phyloP scores from a whole-genome alignment of 441 rosid species.

The Manihot esculenta region DNA sequence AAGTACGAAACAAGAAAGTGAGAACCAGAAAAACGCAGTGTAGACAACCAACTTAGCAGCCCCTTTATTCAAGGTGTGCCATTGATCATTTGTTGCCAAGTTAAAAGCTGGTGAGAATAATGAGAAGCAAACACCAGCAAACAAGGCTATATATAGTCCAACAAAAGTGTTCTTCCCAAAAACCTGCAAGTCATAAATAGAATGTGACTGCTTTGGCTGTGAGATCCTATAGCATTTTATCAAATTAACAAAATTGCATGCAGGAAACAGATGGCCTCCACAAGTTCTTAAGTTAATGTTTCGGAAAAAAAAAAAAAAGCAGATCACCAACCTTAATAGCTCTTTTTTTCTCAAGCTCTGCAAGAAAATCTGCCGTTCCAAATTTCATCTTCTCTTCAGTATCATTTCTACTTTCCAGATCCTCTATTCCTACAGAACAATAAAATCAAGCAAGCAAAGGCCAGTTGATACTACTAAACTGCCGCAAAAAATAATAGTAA shows the following conservation, averaged over 20 bases:
- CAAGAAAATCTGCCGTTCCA: conserved; percentile 62
- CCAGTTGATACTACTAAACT: too few relatives aligned
- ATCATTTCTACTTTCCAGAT: conserved; percentile 38
- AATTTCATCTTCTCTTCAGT: conserved; percentile 37
- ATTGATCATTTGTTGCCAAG: conserved; percentile 88
- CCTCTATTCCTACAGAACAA: conserved; percentile 27
- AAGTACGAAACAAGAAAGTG: conserved; percentile 63
- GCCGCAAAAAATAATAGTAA: too few relatives aligned
- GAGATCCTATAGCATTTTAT: background rate
- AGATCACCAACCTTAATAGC: conserved; percentile 59
- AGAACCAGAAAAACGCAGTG: conserved; percentile 88
- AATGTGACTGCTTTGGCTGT: background rate
- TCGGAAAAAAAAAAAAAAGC: too few relatives aligned
- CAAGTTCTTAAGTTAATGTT: background rate
- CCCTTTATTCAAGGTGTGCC: conserved; percentile 64
- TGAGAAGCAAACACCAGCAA: conserved; percentile 77
- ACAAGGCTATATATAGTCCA: conserved; percentile 63
- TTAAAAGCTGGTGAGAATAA: conserved; percentile 83
- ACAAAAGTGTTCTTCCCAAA: conserved; percentile 66
- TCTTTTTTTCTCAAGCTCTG: conserved; percentile 72
- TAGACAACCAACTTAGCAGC: conserved; percentile 70
- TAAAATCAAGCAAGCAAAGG: conserved; percentile 3
- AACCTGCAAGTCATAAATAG: conserved; percentile 49
- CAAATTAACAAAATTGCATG: background rate
- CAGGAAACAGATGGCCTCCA: background rate